Percentiles rank a stretch among this genome's conserved stretches.
Conservation (phyloP, 2,329 filamentous ascomycete species). For the Pseudogymnoascus sp. region DNA sequence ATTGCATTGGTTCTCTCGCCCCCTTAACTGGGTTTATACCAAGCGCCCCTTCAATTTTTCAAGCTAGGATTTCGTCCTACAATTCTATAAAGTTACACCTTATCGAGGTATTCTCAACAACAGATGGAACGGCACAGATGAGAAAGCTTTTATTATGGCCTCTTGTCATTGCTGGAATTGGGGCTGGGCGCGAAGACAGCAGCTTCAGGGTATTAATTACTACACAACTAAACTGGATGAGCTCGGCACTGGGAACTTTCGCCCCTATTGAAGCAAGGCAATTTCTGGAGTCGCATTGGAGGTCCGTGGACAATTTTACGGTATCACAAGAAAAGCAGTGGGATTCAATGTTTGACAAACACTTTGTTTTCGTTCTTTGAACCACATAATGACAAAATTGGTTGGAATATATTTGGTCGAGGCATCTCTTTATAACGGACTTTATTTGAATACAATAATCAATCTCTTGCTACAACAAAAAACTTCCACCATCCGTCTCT, state of each 20-base stretch:
- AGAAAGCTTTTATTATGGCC: slow-evolving; percentile 6
- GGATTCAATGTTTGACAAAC: background rate
- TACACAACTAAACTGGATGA: background rate
- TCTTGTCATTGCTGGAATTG: background rate
- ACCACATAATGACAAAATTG: too few relatives aligned
- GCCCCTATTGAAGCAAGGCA: background rate
- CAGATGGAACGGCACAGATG: background rate
- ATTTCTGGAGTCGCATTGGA: background rate
- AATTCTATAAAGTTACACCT: background rate
- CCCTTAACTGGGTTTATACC: background rate
- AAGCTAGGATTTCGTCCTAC: background rate
- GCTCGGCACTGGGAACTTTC: background rate
- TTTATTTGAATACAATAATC: background rate
- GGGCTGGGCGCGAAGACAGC: background rate
- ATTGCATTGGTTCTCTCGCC: background rate
- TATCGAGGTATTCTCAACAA: background rate
- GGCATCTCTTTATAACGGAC: background rate
- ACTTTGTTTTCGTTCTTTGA: background rate
- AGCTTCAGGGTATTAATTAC: background rate
- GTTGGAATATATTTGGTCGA: background rate
- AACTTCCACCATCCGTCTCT: background rate
- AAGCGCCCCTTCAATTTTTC: background rate
- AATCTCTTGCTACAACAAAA: background rate
- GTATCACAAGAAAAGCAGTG: background rate
- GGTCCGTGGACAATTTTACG: background rate